Conservation (phyloP, 139 green algal species). For the Volvox africanus region DNA sequence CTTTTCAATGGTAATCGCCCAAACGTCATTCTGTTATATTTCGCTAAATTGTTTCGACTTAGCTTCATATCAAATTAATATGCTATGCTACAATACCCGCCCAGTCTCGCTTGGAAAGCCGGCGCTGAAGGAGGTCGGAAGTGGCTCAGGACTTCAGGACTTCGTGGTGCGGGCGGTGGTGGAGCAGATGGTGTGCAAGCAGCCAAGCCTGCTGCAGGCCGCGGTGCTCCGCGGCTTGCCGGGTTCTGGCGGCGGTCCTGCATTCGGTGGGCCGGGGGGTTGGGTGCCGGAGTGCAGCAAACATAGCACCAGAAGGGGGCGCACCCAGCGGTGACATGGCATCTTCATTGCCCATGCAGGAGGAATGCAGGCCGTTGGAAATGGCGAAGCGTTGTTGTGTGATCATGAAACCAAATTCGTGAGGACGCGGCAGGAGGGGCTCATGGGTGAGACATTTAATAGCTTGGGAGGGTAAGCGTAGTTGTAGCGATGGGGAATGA, state of each 20-base stretch:
- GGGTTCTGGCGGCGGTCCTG: background rate
- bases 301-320: too few relatives aligned
- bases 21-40: too few relatives aligned
- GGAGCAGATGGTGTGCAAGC: background rate
- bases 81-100: background rate
- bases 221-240: background rate
- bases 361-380: background rate
- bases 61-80: too few relatives aligned
- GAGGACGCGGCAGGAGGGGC: too few relatives aligned
- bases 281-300: conserved; percentile 37
- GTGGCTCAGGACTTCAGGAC: conserved; percentile 7
- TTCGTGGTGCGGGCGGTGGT: conserved; percentile 22
- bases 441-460: too few relatives aligned
- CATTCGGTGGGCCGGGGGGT: background rate
- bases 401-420: too few relatives aligned
- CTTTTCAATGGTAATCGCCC: too few relatives aligned
- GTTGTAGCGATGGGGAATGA: too few relatives aligned
- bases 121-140: background rate
- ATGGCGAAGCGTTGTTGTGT: background rate
- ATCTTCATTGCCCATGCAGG: background rate
- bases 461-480: too few relatives aligned
- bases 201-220: background rate
- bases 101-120: background rate
- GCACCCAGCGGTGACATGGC: background rate
- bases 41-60: too few relatives aligned